Evolutionary conservation across 257 asterid species (phyloP).

Genomic region (Rhazya stricta): DNA sequence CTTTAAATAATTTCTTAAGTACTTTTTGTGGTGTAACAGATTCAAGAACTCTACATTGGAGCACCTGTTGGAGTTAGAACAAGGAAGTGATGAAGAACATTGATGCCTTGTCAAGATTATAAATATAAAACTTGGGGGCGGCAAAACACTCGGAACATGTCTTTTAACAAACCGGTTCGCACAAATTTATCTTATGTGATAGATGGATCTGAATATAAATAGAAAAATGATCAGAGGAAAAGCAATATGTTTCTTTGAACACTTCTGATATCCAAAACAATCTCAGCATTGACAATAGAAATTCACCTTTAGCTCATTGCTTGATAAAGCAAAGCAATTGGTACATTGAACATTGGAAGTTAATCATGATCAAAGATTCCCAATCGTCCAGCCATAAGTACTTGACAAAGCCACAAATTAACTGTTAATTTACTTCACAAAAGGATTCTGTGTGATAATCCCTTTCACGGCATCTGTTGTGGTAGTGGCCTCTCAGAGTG

Average conservation of each 20-base stretch:
- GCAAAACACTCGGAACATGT: neutral
- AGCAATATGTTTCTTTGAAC: neutral
- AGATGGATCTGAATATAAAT: neutral
- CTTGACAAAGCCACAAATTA: neutral
- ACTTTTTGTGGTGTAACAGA: neutral
- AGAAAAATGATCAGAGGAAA: neutral
- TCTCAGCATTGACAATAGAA: neutral
- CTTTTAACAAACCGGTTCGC: neutral
- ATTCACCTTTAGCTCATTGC: neutral
- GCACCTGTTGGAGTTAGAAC: too few relatives aligned
- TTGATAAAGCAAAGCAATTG: slow-evolving; percentile 1
- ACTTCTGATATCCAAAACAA: neutral
- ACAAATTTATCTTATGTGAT: neutral
- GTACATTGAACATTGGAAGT: neutral
- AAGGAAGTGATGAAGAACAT: too few relatives aligned
- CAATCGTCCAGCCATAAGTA: neutral
- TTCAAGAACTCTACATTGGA: neutral
- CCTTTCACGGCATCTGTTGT: neutral
- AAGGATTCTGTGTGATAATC: neutral
- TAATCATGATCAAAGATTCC: slow-evolving; percentile 7
- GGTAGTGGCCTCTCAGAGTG: neutral
- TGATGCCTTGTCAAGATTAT: neutral
- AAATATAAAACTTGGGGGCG: neutral
- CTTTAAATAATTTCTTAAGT: neutral
- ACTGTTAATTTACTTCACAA: neutral